Evolutionary conservation across 169 alveolate species (phyloP).

Genomic region (Sarcocystis neurona): DNA sequence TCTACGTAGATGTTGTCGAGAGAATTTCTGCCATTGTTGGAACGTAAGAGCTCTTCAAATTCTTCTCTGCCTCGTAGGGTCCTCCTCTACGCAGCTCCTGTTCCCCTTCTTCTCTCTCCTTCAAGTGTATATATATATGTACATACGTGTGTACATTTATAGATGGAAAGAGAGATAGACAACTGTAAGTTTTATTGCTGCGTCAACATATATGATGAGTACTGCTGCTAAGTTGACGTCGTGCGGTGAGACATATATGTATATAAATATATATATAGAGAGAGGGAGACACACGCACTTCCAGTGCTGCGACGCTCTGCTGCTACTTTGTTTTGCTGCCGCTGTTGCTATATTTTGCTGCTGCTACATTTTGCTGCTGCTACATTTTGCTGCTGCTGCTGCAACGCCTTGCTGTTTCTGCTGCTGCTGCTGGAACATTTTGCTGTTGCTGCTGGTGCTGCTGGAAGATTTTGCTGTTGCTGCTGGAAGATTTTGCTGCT

Average conservation of each 20-base stretch:
- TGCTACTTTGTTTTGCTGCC: too few species aligned
- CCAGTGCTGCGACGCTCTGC: too few species aligned
- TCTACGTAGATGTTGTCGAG: constrained; percentile 44
- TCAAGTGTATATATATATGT: too few species aligned
- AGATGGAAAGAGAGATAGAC: not conserved
- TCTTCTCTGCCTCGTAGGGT: not conserved
- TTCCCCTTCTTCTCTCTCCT: not conserved
- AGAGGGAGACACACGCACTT: too few species aligned
- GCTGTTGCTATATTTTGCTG: too few species aligned
- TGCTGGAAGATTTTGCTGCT: constrained; percentile 28
- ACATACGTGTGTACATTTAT: too few species aligned
- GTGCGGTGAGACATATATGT: too few species aligned
- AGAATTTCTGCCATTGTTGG: constrained; percentile 17
- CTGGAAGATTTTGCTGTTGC: not conserved
- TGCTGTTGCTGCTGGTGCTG: not conserved
- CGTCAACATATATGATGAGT: too few species aligned
- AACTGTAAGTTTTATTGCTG: too few species aligned
- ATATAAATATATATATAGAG: too few species aligned
- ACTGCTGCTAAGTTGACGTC: too few species aligned
- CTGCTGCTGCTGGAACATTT: not conserved
- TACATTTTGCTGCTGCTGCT: not conserved
- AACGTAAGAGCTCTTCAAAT: not conserved
- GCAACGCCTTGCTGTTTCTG: not conserved
- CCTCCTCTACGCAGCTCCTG: not conserved
- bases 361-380: not conserved